Evolutionary conservation across 805 yeast genomes (phyloP).

Genomic region (Yamadazyma philogaea): DNA sequence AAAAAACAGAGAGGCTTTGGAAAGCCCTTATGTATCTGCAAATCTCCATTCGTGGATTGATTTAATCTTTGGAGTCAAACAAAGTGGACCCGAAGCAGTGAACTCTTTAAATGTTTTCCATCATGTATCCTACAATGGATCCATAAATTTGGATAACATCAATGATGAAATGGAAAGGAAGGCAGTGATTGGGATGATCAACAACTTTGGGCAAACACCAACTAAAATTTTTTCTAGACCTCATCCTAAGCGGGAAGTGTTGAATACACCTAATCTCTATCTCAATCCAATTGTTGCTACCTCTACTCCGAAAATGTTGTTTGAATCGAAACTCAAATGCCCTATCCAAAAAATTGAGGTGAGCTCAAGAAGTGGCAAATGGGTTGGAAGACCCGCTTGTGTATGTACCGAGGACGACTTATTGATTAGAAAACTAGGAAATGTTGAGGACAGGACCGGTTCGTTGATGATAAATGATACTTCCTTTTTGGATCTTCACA

Average conservation of each 20-base stretch:
- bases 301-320: slow-evolving; percentile 36
- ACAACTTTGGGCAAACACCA: slow-evolving; percentile 92
- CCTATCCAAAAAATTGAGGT: slow-evolving; percentile 47
- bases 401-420: slow-evolving; percentile 36
- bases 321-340: slow-evolving; percentile 40
- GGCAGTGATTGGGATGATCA: slow-evolving; percentile 80
- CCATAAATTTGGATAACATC: slow-evolving; percentile 70
- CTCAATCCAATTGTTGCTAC: slow-evolving; percentile 28
- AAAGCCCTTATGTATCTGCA: slow-evolving; percentile 74
- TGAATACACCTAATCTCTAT: slow-evolving; percentile 36
- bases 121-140: slow-evolving; percentile 80
- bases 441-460: slow-evolving; percentile 21
- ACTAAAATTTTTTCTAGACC: slow-evolving; percentile 64
- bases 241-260: slow-evolving; percentile 52
- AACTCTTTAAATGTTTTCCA: slow-evolving; percentile 74
- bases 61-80: slow-evolving; percentile 76
- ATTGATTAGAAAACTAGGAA: slow-evolving; percentile 30
- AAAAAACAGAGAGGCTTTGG: slow-evolving; percentile 79
- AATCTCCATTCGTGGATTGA: slow-evolving; percentile 84
- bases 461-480: slow-evolving; percentile 41
- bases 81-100: slow-evolving; percentile 67
- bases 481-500: slow-evolving; percentile 43
- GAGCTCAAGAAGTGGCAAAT: slow-evolving; percentile 39
- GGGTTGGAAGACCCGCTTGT: slow-evolving; percentile 52
- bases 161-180: slow-evolving; percentile 69